These are phyloP conservation scores for Cyberlindnera subsufficiens DNA, from an alignment of 805 yeast species.

Conservation along the genomic window DNA sequence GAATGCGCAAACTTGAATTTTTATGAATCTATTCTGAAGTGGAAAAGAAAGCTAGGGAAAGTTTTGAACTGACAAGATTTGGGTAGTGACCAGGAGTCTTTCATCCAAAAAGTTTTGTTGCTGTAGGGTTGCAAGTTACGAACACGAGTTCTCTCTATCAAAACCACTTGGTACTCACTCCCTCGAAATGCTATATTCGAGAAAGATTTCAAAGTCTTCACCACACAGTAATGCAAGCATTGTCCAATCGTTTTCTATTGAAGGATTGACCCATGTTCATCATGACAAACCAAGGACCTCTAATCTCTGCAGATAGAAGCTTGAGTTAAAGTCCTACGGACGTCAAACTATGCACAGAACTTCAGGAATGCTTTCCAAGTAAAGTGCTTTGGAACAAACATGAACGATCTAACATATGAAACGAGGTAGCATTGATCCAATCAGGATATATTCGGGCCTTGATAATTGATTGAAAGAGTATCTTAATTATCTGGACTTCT, in stretches of 20 bases:
- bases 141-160: constrained; percentile 23
- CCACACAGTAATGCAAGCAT: too few relatives aligned
- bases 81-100: constrained; percentile 21
- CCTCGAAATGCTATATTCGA: too few relatives aligned
- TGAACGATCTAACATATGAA: constrained; percentile 8
- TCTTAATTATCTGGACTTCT: constrained; percentile 20
- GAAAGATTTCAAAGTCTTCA: neutral
- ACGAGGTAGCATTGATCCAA: constrained; percentile 11
- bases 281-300: too few relatives aligned
- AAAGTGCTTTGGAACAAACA: constrained; percentile 11
- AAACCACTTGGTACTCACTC: too few relatives aligned
- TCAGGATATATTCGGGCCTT: constrained; percentile 7
- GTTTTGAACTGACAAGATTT: constrained; percentile 12
- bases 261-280: too few relatives aligned
- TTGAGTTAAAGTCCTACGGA: too few relatives aligned
- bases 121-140: constrained; percentile 22
- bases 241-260: too few relatives aligned
- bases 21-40: too few relatives aligned
- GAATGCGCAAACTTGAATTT: too few relatives aligned
- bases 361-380: neutral
- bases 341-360: too few relatives aligned
- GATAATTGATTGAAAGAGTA: constrained; percentile 15
- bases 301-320: too few relatives aligned
- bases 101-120: constrained; percentile 8
- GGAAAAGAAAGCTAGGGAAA: too few relatives aligned